These are phyloP conservation scores for Musa acuminata DNA, from an alignment of 176 grass and related monocot species.

Conservation along the genomic window DNA sequence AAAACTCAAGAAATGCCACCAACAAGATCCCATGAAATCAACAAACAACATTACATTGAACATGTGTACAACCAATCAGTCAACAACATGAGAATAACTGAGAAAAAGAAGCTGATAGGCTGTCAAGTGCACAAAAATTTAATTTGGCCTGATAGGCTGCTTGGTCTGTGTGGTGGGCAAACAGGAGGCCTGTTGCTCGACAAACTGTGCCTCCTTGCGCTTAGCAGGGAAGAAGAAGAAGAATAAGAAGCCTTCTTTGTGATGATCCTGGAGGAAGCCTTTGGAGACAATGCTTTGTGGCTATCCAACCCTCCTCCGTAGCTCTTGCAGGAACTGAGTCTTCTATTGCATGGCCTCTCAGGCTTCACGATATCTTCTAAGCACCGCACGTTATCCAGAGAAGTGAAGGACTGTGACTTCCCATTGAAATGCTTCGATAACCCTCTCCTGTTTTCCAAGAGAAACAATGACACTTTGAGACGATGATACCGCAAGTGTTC, in stretches of 20 bases:
- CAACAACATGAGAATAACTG: too few species aligned
- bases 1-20: too few species aligned
- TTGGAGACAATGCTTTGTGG: not conserved
- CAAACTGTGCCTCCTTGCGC: not conserved
- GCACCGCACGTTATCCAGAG: not conserved
- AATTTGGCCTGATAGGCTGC: not conserved
- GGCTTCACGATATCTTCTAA: slow-evolving; percentile 7
- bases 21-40: too few species aligned
- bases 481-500: too few species aligned
- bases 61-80: too few species aligned
- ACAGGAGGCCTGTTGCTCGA: too few species aligned
- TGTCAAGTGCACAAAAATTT: too few species aligned
- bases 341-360: not conserved
- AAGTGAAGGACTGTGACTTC: slow-evolving; percentile 14
- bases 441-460: slow-evolving; percentile 1
- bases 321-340: not conserved
- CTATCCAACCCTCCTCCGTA: not conserved
- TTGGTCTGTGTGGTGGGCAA: not conserved
- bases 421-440: slow-evolving; percentile 13
- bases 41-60: too few species aligned
- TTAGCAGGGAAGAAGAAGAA: not conserved
- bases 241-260: not conserved
- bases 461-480: too few species aligned
- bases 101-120: too few species aligned
- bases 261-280: not conserved